These are phyloP conservation scores for Capsella rubella DNA, from an alignment of 441 rosid genomes.

Conservation along the genomic window DNA sequence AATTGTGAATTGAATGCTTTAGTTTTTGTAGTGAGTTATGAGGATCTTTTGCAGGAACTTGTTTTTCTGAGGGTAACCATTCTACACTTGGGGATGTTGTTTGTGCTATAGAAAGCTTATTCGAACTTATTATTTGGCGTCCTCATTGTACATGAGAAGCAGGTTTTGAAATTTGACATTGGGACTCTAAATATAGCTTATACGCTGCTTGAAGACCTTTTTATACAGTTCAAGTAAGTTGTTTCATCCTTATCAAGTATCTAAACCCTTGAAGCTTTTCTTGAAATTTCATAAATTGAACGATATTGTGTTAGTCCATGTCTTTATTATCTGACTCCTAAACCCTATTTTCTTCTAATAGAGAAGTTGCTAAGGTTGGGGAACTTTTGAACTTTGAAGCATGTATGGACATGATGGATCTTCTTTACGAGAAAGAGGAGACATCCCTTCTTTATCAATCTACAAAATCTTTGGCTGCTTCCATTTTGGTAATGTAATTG, in stretches of 20 bases:
- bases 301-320: background rate
- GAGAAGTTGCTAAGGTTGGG: constrained; percentile 77
- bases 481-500: constrained; percentile 60
- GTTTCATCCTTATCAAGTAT: constrained; percentile 11
- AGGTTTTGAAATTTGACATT: constrained; percentile 75
- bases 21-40: constrained; percentile 20
- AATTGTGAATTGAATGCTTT: background rate
- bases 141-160: constrained; percentile 34
- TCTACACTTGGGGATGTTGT: constrained; percentile 9
- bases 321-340: background rate
- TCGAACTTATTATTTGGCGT: constrained; percentile 21
- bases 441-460: constrained; percentile 56
- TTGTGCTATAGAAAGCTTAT: constrained; percentile 11
- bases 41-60: constrained; percentile 58
- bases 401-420: constrained; percentile 89
- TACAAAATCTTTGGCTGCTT: constrained; percentile 72
- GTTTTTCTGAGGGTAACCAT: constrained; percentile 69
- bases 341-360: constrained; percentile 32
- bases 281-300: background rate
- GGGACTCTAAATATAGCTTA: constrained; percentile 66
- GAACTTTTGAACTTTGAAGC: constrained; percentile 71
- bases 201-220: constrained; percentile 65
- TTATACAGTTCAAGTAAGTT: constrained; percentile 63
- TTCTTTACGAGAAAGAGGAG: constrained; percentile 81
- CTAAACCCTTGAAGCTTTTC: constrained; percentile 5